phyloP scores from a whole-genome alignment of 208 protist species.

The Crithidia brevicula region DNA sequence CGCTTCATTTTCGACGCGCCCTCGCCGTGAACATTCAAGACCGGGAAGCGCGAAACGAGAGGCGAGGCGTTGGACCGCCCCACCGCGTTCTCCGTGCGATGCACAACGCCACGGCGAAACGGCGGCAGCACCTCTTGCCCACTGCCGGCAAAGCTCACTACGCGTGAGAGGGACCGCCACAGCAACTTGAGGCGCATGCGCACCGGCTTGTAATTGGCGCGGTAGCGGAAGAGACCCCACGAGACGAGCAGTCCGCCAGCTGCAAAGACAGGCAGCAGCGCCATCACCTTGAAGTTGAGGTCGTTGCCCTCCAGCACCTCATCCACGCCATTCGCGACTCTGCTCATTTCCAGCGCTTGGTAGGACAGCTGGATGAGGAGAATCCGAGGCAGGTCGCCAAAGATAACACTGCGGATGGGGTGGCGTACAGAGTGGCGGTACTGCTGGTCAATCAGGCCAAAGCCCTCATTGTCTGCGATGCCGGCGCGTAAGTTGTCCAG shows the following conservation, averaged over 20 bases:
- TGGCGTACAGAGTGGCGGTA: slow-evolving; percentile 70
- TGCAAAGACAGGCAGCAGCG: slow-evolving; percentile 61
- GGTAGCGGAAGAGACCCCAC: slow-evolving; percentile 39
- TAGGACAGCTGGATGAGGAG: slow-evolving; percentile 76
- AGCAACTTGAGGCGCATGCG: slow-evolving; percentile 59
- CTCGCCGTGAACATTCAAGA: no score
- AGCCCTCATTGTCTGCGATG: slow-evolving; percentile 60
- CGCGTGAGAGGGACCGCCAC: slow-evolving; percentile 67
- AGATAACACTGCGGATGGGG: slow-evolving; percentile 62
- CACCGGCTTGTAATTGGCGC: slow-evolving; percentile 42
- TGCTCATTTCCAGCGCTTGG: slow-evolving; percentile 75
- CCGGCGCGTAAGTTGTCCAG: slow-evolving; percentile 50
- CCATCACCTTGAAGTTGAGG: slow-evolving; percentile 85
- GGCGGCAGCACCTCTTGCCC: slow-evolving; percentile 15
- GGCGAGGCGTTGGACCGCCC: no score
- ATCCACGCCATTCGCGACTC: slow-evolving; percentile 77
- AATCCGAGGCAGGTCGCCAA: slow-evolving; percentile 73
- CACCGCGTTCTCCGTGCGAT: no score
- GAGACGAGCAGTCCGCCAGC: slow-evolving; percentile 26
- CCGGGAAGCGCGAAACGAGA: no score
- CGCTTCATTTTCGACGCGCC: no score
- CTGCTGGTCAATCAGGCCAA: slow-evolving; percentile 63
- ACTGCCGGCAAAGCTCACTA: slow-evolving; percentile 54
- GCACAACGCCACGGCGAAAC: not conserved
- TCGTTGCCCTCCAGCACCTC: slow-evolving; percentile 83